Base-by-base conservation (phyloP, 139 green algal genomes). In the Tetradesmus lagerheimii region DNA sequence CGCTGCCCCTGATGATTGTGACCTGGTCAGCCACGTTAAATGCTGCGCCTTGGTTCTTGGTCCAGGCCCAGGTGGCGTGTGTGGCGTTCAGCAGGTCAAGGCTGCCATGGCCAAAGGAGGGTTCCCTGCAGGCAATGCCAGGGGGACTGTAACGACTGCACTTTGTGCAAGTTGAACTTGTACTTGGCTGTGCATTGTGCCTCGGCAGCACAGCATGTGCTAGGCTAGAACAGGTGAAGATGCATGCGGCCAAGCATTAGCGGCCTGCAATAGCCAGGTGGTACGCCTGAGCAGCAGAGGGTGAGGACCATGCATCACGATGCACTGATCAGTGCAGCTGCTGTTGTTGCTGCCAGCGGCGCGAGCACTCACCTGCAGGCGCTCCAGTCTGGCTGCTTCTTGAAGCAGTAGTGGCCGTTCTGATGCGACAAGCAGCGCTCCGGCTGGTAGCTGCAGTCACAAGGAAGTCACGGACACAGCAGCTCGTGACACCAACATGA, bases 21-120 rank as follows among this genome's bases (percentile, higher is more conserved):
- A 87, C 81, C 25, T 87, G 18, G 29, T 87, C 81, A 38, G 81
- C 81, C 74, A 87, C 81, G 23, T 77, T 77, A 31, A 62, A 87
- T 53, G 62, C 64, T 31, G 64, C 57, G 37, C 83, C 76, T 82
- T 94, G 90, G 84, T 97, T 98, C 50, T 95, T 89, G 41, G 94
- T 90, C 96, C 95, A 97, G 34, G 29, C 78, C 91, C 92, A 97
- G 27, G 67, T 35, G 16, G 95, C 95, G 83, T 95, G 91, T 14
- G 93, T 98, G 15, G 80, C n/a, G 80, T 97, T 95, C 9, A 93
- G 5, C 18, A 98, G 85, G 20, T 96, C 83, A 0, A 98, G 85
- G 0, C 79, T 85, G 34, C 94, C 96, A n/a, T 95, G 91, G 14
- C 96, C 96, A 79, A 95, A 98, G 34, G 90, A 94, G 11, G 95